Conservation (phyloP, 106 monocot species). For the Phalaenopsis aphrodite region DNA sequence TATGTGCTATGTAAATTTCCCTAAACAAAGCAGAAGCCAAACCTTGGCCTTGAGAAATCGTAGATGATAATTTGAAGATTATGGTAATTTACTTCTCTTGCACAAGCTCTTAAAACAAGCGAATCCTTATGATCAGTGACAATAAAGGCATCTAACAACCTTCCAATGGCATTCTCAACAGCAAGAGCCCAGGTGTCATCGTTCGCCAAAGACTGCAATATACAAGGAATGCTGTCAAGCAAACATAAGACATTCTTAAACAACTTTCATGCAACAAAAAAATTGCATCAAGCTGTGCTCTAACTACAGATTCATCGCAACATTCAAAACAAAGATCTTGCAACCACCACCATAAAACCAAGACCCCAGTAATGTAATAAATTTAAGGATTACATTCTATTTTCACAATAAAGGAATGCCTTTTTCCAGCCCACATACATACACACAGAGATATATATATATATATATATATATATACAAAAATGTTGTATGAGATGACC, state of each 20-base stretch:
- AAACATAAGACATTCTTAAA: neutral
- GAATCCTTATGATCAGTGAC: slow-evolving; percentile 83
- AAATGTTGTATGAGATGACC: too few relatives aligned
- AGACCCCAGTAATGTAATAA: neutral
- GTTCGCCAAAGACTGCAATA: slow-evolving; percentile 56
- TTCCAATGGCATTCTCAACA: slow-evolving; percentile 77
- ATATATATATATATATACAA: too few relatives aligned
- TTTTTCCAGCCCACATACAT: neutral
- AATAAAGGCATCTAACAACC: slow-evolving; percentile 84
- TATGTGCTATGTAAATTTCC: too few relatives aligned
- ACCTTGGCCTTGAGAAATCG: slow-evolving; percentile 87
- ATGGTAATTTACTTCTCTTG: slow-evolving; percentile 71
- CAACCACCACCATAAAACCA: neutral
- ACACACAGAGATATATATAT: too few relatives aligned
- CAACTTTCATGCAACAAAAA: neutral
- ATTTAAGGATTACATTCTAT: neutral
- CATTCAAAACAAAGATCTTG: neutral
- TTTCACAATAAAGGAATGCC: neutral
- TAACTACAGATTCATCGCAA: neutral
- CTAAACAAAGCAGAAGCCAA: slow-evolving; percentile 9
- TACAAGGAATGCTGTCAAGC: neutral
- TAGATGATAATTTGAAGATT: slow-evolving; percentile 90
- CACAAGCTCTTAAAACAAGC: slow-evolving; percentile 68
- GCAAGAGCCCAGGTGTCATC: slow-evolving; percentile 80
- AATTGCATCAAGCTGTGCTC: neutral